Evolutionary conservation across 768 basidiomycete species (phyloP), one percentile per base, ranked within the genome.

Genomic region (Auriscalpium microsporum): DNA sequence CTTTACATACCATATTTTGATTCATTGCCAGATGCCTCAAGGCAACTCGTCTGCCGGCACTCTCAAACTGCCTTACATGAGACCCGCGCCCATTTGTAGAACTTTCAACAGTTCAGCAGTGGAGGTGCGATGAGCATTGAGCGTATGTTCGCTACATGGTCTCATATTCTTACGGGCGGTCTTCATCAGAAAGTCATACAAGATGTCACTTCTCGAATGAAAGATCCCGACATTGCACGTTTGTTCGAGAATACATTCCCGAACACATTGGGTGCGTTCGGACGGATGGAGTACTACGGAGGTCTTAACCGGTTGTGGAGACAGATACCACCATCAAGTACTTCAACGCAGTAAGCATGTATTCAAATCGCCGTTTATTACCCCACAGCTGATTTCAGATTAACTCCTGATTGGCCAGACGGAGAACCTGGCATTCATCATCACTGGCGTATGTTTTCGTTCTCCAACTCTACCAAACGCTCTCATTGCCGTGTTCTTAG

Each of bases 161-260:
- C 16, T 17, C 21, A 23, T 19, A 16, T 34, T 8, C 37, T 44
- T 36, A 19, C 21, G 13, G 49, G 52, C 23, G 36, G 21, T 36
- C 42, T 44, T 33, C 42, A 28, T 58, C 21, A 89, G 87, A 76
- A 80, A 75, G 86, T 89, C 33, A 84, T 90, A 34, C 62, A 59
- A n/a, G 84, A 90, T 66, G 85, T 88, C 84, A 88, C 79, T 45
- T 65, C 71, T 16, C 75, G 83, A 46, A 71, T 90, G 55, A 88
- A 82, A 65, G 86, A 90, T 64, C 84, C 87, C 0, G 88, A 90
- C 62, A 60, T 90, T 51, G 88, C 87, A 11, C 78, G 86, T 50
- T 66, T 90, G 19, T 90, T 90, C 60, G 87, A 89, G 67, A 90
- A 90, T 58, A 84, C 87, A 1, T 88, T 89, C 64, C 88, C 88